A percentile compares a stretch with the other conserved stretches of the same genome.
Conservation (phyloP, 345 rosid species). For the Pelargonium nanum region DNA sequence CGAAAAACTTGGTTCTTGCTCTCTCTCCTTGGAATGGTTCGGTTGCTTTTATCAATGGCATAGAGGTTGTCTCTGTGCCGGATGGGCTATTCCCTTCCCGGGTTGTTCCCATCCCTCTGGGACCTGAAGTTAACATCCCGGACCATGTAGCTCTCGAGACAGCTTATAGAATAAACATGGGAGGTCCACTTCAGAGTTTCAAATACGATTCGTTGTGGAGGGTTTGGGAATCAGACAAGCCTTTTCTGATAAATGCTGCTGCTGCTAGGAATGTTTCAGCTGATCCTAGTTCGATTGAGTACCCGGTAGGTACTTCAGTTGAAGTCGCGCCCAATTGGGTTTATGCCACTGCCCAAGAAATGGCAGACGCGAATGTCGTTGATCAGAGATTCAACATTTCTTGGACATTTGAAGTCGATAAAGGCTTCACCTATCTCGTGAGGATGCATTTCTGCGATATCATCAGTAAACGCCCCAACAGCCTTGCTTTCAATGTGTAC, state of each 20-base stretch:
- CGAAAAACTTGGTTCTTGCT: conserved; percentile 7
- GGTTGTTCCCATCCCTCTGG: conserved; percentile 3
- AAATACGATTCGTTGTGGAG: conserved; percentile 18
- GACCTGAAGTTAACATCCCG: conserved; percentile 10
- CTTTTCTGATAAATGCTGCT: conserved; percentile 12
- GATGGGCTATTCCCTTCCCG: conserved; percentile 9
- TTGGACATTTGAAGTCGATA: conserved; percentile 15
- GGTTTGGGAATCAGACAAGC: conserved; percentile 15
- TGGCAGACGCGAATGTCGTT: conserved; percentile 15
- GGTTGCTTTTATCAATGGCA: conserved; percentile 14
- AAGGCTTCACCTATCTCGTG: conserved; percentile 14
- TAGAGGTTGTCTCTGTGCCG: conserved; percentile 13
- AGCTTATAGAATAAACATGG: conserved; percentile 16
- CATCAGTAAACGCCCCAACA: conserved; percentile 12
- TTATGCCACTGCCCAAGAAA: conserved; percentile 19
- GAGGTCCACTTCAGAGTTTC: conserved; percentile 10
- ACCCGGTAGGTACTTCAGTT: conserved; percentile 9
- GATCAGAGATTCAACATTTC: conserved; percentile 16
- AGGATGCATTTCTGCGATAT: conserved; percentile 23
- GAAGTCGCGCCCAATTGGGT: conserved; percentile 20
- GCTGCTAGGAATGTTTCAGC: conserved; percentile 5
- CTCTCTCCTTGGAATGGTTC: conserved; percentile 13
- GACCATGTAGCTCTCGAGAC: conserved; percentile 13
- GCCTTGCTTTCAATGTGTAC: conserved; percentile 14
- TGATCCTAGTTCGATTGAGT: conserved; percentile 15